Evolutionary conservation across 805 yeast genomes (phyloP), one percentile per base, ranked within the genome.

Genomic region (Metschnikowia reukaufii): DNA sequence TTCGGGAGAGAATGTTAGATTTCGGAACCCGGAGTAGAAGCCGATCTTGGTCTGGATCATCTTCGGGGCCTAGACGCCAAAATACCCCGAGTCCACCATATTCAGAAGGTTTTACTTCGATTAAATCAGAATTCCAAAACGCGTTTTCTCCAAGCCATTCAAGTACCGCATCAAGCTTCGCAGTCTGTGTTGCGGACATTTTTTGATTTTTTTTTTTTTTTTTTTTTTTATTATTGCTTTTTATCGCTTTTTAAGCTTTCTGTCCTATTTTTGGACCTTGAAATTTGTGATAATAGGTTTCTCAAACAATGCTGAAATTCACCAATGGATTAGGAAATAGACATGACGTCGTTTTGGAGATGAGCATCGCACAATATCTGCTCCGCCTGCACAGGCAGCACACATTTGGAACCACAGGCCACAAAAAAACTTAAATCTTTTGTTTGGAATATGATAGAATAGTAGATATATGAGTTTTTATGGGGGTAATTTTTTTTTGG

Each of bases 41-140:
- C 17, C 60, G 61, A 40, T 68, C 68, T 1, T 53, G 50, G 8
- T 61, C 67, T n/a, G 50, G 52, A n/a, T 45, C 49, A 9, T 50
- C 49, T 21, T 61, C 51, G n/a, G 58, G 61, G 0, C 67, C 64
- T 45, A 35, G 48, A 50, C 32, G 63, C 73, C 29, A 83, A 61
- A 85, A 86, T 0, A 89, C 92, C 6, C 96, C 96, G 2, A 80
- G 53, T 0, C 96, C 96, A 2, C 88, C 89, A 2, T 68, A 49
- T 3, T 64, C 54, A 0, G 88, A 80, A n/a, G 55, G 33, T 25
- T 42, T 50, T 30, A 64, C 69, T 1, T 85, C 62, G 32, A 71
- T 69, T 9, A 84, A 59, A 1, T 70, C 74, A 5, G 74, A 62
- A 48, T 79, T 74, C 77, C 88, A 80, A 49, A 70, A 74, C 1